These are phyloP conservation scores for Lichtheimia ornata DNA, from an alignment of 371 early-diverging fungal genomes.

Conservation along the genomic window DNA sequence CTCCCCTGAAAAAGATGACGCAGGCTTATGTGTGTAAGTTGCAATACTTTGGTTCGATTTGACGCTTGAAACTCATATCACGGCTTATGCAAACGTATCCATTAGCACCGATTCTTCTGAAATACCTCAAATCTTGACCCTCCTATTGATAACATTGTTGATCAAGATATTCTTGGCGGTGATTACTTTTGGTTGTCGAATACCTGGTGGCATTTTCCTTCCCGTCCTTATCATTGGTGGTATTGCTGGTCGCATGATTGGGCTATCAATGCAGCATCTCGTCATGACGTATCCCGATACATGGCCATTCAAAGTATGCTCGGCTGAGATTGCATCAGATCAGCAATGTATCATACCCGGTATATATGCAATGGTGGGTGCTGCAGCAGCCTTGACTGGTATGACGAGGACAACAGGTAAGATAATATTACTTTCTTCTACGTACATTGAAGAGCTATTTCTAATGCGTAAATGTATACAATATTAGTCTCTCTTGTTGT, in stretches of 20 bases:
- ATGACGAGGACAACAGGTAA: slow-evolving; percentile 87
- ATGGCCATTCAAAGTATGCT: slow-evolving; percentile 67
- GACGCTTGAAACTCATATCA: no score
- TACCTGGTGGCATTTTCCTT: slow-evolving; percentile 92
- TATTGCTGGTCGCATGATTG: slow-evolving; percentile 87
- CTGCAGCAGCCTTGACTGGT: slow-evolving; percentile 89
- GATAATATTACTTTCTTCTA: not conserved
- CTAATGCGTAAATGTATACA: not conserved
- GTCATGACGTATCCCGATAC: slow-evolving; percentile 56
- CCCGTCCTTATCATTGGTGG: slow-evolving; percentile 95
- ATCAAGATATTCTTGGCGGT: slow-evolving; percentile 69
- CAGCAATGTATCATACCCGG: slow-evolving; percentile 87
- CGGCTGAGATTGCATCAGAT: slow-evolving; percentile 36
- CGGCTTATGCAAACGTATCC: not conserved
- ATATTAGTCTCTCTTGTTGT: slow-evolving; percentile 81
- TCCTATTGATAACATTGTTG: slow-evolving; percentile 63
- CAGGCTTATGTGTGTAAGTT: slow-evolving; percentile 66
- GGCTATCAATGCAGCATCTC: slow-evolving; percentile 72
- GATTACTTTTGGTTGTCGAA: slow-evolving; percentile 78
- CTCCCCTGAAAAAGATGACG: slow-evolving; percentile 50
- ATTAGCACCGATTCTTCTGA: slow-evolving; percentile 28
- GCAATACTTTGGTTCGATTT: no score
- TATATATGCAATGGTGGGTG: slow-evolving; percentile 95
- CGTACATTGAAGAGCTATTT: no score
- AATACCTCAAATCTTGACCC: slow-evolving; percentile 36